Evolutionary conservation across 2,329 filamentous ascomycete genomes (phyloP), one percentile per base, ranked within the genome.

Genomic region (Chrysosphaeria jannelii): DNA sequence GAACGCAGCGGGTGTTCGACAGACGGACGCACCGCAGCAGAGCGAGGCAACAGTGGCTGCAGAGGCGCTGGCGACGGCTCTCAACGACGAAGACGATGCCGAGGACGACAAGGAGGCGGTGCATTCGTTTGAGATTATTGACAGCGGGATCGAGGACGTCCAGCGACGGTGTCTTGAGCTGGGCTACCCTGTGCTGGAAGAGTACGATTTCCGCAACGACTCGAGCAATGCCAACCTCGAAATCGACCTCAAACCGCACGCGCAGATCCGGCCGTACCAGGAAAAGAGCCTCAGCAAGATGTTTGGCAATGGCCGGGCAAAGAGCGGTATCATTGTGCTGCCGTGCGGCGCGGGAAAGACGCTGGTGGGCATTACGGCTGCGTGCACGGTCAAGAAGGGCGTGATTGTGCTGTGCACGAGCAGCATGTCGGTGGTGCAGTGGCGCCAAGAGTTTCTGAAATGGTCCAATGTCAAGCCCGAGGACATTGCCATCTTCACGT

Each of bases 261-360:
- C 79, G 0, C 71, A 81, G 37, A 93, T 93, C 39, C 66, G 81
- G 40, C 49, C 89, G 30, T 97, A 97, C 35, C 85, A 97, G 41
- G 85, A 97, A 43, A 89, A 91, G 47, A 89, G 78, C 33, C 51
- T 97, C 7, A 89, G 75, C 48, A 97, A 97, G 44, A 97, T 97
- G 85, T 97, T 97, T 41, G 81, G 85, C 39, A 97, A 97, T 39
- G 81, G 81, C 23, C 69, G 85, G 44, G 85, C 85, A 9, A 85
- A 90, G 48, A 91, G 78, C 43, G 85, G 85, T 27, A 88, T 97
- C 33, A 97, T 97, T 28, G 85, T 97, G 26, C 46, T 97, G 34
- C 85, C 85, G 10, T 97, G 85, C 41, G 85, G 85, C 34, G 85
- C 85, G 10, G 85, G 85, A 28, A 97, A 97, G 50, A 97, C 85